A percentile compares a stretch with the other conserved stretches of the same genome.
phyloP scores from a whole-genome alignment of 306 rosid species.

The Dalbergia cochinchinensis region DNA sequence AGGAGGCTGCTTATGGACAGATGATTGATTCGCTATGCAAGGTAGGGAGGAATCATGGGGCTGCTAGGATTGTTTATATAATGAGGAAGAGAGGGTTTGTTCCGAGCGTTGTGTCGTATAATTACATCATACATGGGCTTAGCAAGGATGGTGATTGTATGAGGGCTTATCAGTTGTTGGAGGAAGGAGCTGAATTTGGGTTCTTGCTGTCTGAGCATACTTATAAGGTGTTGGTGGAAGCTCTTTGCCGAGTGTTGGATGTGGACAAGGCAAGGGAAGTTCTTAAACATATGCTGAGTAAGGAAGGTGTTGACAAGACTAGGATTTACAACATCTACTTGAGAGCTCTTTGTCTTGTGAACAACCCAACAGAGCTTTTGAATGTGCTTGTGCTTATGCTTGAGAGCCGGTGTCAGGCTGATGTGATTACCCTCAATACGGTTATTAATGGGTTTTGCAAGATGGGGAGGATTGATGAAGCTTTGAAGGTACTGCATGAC shows the following conservation, averaged over 20 bases:
- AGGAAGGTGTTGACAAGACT: constrained; percentile 67
- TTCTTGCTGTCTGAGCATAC: constrained; percentile 71
- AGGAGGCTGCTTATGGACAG: constrained; percentile 70
- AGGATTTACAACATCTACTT: constrained; percentile 82
- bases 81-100: constrained; percentile 73
- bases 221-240: constrained; percentile 70
- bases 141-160: constrained; percentile 79
- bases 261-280: constrained; percentile 69
- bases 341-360: constrained; percentile 71
- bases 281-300: constrained; percentile 67
- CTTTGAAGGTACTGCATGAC: constrained; percentile 73
- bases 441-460: constrained; percentile 85
- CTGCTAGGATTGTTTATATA: constrained; percentile 76
- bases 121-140: constrained; percentile 78
- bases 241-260: constrained; percentile 65
- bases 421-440: constrained; percentile 80
- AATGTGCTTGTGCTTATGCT: constrained; percentile 80
- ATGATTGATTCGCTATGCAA: constrained; percentile 92
- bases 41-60: constrained; percentile 70
- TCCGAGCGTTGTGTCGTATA: constrained; percentile 67
- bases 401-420: constrained; percentile 68
- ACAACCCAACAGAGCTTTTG: constrained; percentile 78
- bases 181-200: constrained; percentile 74
- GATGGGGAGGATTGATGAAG: constrained; percentile 77
- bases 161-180: constrained; percentile 84